Percentiles rank a stretch among this genome's conserved stretches.
phyloP scores from a whole-genome alignment of 768 basidiomycete species.

The Tylopilus intermedius region DNA sequence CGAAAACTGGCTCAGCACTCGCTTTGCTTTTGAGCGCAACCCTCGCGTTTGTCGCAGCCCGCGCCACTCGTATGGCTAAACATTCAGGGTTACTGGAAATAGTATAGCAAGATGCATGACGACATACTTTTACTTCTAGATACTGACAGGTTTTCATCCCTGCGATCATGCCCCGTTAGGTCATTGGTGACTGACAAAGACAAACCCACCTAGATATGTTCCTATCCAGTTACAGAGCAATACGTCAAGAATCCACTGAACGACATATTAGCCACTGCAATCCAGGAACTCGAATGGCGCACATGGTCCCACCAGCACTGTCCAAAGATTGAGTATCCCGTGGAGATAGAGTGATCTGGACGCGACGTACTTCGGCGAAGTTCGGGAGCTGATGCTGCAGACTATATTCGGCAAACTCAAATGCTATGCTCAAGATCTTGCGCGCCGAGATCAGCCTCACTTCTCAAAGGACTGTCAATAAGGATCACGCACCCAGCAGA shows the following conservation, averaged over 20 bases:
- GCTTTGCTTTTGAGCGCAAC: slow-evolving; percentile 70
- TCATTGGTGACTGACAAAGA: slow-evolving; percentile 6
- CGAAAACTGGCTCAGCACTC: slow-evolving; percentile 79
- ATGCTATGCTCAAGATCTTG: slow-evolving; percentile 82
- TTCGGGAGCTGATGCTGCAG: slow-evolving; percentile 85
- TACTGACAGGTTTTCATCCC: slow-evolving; percentile 87
- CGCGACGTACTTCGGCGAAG: slow-evolving; percentile 68
- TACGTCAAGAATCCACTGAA: slow-evolving; percentile 82
- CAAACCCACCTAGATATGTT: slow-evolving; percentile 63
- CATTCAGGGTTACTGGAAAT: not conserved
- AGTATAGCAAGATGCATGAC: not conserved
- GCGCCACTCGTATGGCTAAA: slow-evolving; percentile 80
- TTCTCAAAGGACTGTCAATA: not conserved
- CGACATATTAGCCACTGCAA: slow-evolving; percentile 10
- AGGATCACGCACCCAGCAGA: slow-evolving; percentile 68
- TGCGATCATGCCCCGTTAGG: slow-evolving; percentile 26
- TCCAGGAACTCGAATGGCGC: slow-evolving; percentile 26
- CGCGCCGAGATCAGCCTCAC: slow-evolving; percentile 8
- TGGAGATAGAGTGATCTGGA: slow-evolving; percentile 16
- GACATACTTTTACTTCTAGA: slow-evolving; percentile 74
- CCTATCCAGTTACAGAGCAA: slow-evolving; percentile 86
- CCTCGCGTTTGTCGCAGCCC: slow-evolving; percentile 76
- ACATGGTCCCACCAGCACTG: slow-evolving; percentile 96
- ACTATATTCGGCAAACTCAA: slow-evolving; percentile 86
- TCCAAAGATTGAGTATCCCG: slow-evolving; percentile 11